Evolutionary conservation across 177 flowering plant species (phyloP).

Genomic region (Tripterygium wilfordii): DNA sequence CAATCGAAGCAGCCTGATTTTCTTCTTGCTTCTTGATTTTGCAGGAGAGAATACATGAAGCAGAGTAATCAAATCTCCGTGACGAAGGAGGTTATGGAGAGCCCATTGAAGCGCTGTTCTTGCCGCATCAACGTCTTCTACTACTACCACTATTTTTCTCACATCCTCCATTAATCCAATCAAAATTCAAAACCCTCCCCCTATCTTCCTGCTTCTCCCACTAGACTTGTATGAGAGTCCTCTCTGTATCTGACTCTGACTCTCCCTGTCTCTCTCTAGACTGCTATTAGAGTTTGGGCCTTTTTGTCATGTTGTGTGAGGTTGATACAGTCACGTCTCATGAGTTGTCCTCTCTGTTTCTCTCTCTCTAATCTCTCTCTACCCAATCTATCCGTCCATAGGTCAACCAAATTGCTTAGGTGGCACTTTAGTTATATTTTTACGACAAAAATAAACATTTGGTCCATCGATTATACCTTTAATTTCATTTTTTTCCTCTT

Average conservation of each 20-base stretch:
- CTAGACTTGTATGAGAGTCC: background rate
- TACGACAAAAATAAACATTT: too few relatives aligned
- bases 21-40: conserved; percentile 34
- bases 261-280: background rate
- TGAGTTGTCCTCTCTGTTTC: background rate
- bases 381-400: too few relatives aligned
- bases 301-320: background rate
- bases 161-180: too few relatives aligned
- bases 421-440: too few relatives aligned
- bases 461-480: too few relatives aligned
- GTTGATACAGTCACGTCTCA: background rate
- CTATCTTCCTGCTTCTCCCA: conserved; percentile 5
- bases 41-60: conserved; percentile 62
- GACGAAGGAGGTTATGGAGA: conserved; percentile 58
- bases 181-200: conserved; percentile 6
- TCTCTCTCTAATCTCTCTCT: too few relatives aligned
- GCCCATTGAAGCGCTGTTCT: conserved; percentile 84
- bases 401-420: too few relatives aligned
- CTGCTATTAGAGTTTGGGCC: background rate
- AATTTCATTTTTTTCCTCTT: too few relatives aligned
- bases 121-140: conserved; percentile 79
- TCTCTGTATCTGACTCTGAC: conserved; percentile 1
- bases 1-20: conserved; percentile 43
- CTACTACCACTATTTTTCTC: conserved; percentile 68
- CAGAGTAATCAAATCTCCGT: conserved; percentile 68